phyloP scores from a whole-genome alignment of 2,329 filamentous ascomycete genomes.

The Lachnellula willkommii region DNA sequence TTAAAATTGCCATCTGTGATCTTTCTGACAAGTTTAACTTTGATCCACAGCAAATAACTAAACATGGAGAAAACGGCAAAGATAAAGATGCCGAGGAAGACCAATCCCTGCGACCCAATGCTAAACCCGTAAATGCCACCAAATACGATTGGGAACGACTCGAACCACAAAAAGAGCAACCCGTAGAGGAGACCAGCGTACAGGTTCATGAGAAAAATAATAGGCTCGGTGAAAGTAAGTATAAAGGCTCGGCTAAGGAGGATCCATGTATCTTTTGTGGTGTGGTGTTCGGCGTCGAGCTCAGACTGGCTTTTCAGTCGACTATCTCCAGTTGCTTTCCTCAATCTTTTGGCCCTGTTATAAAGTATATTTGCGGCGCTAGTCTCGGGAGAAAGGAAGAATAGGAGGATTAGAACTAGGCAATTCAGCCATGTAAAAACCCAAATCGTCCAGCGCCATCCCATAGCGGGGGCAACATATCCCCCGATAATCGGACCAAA shows the following conservation, averaged over 20 bases:
- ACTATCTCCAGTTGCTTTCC: slow-evolving; percentile 50
- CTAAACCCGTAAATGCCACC: slow-evolving; percentile 52
- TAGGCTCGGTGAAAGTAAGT: slow-evolving; percentile 53
- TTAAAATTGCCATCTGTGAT: slow-evolving; percentile 39
- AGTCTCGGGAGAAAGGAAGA: slow-evolving; percentile 58
- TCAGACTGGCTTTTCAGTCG: slow-evolving; percentile 55
- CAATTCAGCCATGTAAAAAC: slow-evolving; percentile 55
- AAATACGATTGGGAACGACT: slow-evolving; percentile 59
- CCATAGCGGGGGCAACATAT: slow-evolving; percentile 48
- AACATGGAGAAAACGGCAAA: slow-evolving; percentile 20
- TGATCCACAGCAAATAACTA: slow-evolving; percentile 35
- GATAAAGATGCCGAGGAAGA: slow-evolving; percentile 54
- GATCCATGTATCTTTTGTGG: slow-evolving; percentile 43
- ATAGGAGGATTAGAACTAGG: slow-evolving; percentile 51
- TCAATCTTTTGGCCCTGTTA: slow-evolving; percentile 51
- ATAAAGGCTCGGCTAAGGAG: slow-evolving; percentile 42
- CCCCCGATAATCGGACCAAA: slow-evolving; percentile 55
- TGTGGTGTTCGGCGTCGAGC: slow-evolving; percentile 50
- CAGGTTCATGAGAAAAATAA: slow-evolving; percentile 54
- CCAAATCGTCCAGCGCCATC: slow-evolving; percentile 58
- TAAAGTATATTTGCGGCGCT: slow-evolving; percentile 51
- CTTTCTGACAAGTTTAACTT: slow-evolving; percentile 43
- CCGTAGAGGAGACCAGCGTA: slow-evolving; percentile 56
- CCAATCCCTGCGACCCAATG: slow-evolving; percentile 48
- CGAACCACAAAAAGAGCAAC: slow-evolving; percentile 52